Evolutionary conservation across 306 rosid genomes (phyloP).

Genomic region (Lagenaria siceraria): DNA sequence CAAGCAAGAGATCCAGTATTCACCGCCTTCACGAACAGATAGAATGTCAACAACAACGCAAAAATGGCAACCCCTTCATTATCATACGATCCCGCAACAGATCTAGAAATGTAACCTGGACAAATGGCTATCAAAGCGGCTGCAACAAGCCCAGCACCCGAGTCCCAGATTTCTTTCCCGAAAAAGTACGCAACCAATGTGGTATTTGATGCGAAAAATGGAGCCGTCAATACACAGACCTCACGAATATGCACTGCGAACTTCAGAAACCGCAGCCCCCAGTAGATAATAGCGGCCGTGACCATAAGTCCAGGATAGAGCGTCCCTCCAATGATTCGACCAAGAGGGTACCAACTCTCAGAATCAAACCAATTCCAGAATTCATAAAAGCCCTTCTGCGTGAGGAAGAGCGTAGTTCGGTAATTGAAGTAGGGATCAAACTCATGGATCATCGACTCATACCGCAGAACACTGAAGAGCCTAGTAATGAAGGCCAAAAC

Average conservation of each 20-base stretch:
- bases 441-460: conserved; percentile 98
- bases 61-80: conserved; percentile 98
- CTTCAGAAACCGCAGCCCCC: conserved; percentile 46
- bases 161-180: conserved; percentile 88
- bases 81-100: conserved; percentile 94
- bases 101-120: conserved; percentile 90
- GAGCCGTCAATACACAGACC: conserved; percentile 91
- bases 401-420: conserved; percentile 74
- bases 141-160: conserved; percentile 92
- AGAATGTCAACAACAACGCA: conserved; percentile 65
- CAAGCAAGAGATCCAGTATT: conserved; percentile 89
- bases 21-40: conserved; percentile 88
- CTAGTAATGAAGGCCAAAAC: conserved; percentile 85
- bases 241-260: conserved; percentile 87
- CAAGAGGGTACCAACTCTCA: conserved; percentile 94
- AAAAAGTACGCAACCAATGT: conserved; percentile 84
- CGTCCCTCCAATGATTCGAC: conserved; percentile 89
- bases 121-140: conserved; percentile 90
- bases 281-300: conserved; percentile 77
- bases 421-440: conserved; percentile 97
- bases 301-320: conserved; percentile 97
- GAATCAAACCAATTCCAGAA: conserved; percentile 99
- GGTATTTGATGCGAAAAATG: conserved; percentile 91
- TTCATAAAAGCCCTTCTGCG: conserved; percentile 72
- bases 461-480: conserved; percentile 89